Base-by-base conservation (phyloP, 1,284 basidiomycete genomes). In the Lentinula novae-zelandiae region DNA sequence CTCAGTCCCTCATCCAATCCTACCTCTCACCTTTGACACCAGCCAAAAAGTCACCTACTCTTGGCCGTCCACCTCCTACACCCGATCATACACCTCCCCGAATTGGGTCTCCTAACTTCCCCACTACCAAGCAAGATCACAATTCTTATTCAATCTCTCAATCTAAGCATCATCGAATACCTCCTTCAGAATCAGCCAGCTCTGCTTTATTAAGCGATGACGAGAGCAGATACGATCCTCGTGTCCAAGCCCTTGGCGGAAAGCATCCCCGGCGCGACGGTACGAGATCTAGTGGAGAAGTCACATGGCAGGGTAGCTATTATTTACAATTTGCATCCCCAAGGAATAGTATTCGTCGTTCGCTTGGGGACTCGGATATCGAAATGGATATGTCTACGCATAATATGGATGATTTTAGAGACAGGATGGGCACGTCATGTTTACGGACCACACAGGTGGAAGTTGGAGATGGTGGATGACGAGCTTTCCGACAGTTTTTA, bases 71-170 rank as follows among this genome's bases (percentile, higher is more conserved):
- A 9, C 62, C 60, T n/a, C 61, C 63, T 33, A 62, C 61, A 20
- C 63, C 63, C 10, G 63, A 64, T 36, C 38, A 60, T 31, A 62
- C 63, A 4, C 63, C 63, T 39, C 36, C 39, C 12, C 42, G 53
- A n/a, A 20, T 2, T 31, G 36, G 17, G 31, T 44, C 53, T 33
- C 39, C 6, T 36, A 17, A 20, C 46, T 34, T 27, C 17, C 44
- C 36, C 31, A 22, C 55, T 34, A n/a, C 15, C 22, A 48, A 6
- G 6, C 39, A 7, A 46, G 42, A 27, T n/a, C 39, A 31, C 22
- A 44, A 27, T 27, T 27, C 15, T 48, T 38, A 13, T 12, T 22
- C 40, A 8, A n/a, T 12, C 5, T 31, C 36, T 13, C 31, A 44
- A 33, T 31, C 3, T 10, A 49, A 33, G 51, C 15, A 51, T n/a